Evolutionary conservation across 2,329 filamentous ascomycete genomes (phyloP).

Genomic region (Exophiala dermatitidis): DNA sequence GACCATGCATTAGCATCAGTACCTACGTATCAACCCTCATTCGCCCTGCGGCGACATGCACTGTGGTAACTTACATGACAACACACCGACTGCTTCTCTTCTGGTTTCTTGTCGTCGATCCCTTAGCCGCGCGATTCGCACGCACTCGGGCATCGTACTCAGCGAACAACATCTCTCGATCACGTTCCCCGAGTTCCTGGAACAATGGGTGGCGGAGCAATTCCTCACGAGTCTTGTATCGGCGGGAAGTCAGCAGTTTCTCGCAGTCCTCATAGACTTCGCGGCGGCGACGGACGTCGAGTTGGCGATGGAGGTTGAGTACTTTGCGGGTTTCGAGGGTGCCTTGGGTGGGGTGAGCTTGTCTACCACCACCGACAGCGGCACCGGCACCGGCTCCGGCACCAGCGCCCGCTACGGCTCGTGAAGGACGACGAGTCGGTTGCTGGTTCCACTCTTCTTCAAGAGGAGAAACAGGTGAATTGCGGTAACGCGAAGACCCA

Average conservation of each 20-base stretch:
- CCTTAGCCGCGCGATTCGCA: background rate
- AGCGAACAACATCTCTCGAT: constrained; percentile 1
- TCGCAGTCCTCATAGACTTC: constrained; percentile 5
- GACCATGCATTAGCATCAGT: too few species aligned
- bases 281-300: background rate
- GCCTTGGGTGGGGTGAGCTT: background rate
- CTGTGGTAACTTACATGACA: constrained; percentile 1
- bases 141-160: background rate
- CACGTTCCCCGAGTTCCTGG: background rate
- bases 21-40: background rate
- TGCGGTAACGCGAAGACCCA: too few species aligned
- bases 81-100: constrained; percentile 1
- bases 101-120: background rate
- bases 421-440: too few species aligned
- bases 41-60: background rate
- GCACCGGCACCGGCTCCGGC: too few species aligned
- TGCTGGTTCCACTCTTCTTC: too few species aligned
- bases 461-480: too few species aligned
- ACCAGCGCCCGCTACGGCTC: too few species aligned
- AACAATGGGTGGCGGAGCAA: background rate
- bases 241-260: constrained; percentile 1
- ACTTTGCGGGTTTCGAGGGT: background rate
- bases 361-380: too few species aligned
- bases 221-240: background rate
- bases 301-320: background rate